Percentiles rank a stretch among this genome's conserved stretches.
phyloP scores from a whole-genome alignment of 78 protist species.

The Pelomyxa schiedti region DNA sequence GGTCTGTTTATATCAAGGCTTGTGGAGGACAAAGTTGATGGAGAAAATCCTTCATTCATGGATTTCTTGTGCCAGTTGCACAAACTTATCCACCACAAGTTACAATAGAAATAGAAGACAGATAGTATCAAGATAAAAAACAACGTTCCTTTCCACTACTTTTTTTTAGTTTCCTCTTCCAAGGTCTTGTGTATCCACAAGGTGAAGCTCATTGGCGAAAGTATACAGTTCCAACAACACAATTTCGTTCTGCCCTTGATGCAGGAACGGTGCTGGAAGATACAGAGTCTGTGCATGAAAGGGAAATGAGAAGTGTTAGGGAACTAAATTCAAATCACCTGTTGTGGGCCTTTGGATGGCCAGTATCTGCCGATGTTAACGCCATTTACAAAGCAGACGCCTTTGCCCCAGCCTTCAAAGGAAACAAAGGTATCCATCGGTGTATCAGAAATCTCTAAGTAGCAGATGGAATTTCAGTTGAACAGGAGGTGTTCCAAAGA shows the following conservation, averaged over 20 bases:
- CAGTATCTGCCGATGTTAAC: conserved; percentile 11
- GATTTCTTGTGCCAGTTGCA: conserved; percentile 51
- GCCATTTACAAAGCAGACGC: conserved; percentile 2
- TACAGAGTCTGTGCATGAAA: no score
- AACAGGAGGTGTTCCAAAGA: no score
- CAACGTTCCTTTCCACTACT: no score
- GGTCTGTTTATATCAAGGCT: conserved; percentile 10
- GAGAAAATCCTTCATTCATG: conserved; percentile 24
- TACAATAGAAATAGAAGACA: conserved; percentile 22
- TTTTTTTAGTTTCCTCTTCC: no score
- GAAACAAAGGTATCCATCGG: background rate
- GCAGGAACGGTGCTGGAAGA: background rate
- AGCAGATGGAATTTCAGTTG: no score
- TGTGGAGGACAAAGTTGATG: conserved; percentile 37
- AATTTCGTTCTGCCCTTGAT: background rate
- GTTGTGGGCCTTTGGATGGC: conserved; percentile 7
- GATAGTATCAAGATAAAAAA: no score
- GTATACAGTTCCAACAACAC: background rate
- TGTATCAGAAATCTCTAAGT: background rate
- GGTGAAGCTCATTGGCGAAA: no score
- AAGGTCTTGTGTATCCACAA: no score
- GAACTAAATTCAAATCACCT: no score
- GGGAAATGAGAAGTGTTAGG: no score
- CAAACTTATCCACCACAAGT: conserved; percentile 41
- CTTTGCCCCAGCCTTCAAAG: background rate